phyloP scores from a whole-genome alignment of 2,329 filamentous ascomycete genomes.

The Mariannaea sp. region DNA sequence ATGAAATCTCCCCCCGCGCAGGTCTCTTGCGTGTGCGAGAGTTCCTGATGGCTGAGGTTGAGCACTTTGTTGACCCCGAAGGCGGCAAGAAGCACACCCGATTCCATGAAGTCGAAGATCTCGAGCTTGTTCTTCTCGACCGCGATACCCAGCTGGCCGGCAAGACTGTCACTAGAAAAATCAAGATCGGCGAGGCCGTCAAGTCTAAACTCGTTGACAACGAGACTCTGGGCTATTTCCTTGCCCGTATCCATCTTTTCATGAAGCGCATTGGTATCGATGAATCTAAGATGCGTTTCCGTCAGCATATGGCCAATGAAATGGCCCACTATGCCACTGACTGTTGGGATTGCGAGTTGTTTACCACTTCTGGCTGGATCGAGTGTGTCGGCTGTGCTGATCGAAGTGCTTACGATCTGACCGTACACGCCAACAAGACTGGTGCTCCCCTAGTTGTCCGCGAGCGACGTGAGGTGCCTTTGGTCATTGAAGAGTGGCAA shows the following conservation, averaged over 20 bases:
- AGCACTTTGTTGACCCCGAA: constrained; percentile 95
- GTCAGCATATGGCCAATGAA: constrained; percentile 87
- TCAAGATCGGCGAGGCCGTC: constrained; percentile 87
- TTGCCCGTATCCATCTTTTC: constrained; percentile 92
- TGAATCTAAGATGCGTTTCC: constrained; percentile 85
- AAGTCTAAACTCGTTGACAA: constrained; percentile 85
- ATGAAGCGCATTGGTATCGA: constrained; percentile 87
- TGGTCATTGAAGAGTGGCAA: constrained; percentile 83
- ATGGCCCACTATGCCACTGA: constrained; percentile 92
- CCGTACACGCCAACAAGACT: constrained; percentile 91
- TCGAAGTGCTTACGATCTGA: constrained; percentile 91
- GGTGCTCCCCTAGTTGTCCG: constrained; percentile 84
- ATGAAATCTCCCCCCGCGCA: constrained; percentile 92
- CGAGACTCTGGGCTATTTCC: constrained; percentile 96
- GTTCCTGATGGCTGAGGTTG: constrained; percentile 98
- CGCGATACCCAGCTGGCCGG: constrained; percentile 85
- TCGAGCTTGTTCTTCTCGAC: constrained; percentile 84
- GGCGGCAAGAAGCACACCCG: constrained; percentile 92
- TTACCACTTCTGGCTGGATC: constrained; percentile 94
- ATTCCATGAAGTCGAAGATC: constrained; percentile 82
- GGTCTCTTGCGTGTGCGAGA: constrained; percentile 93
- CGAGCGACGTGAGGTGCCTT: constrained; percentile 77
- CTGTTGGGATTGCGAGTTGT: constrained; percentile 96
- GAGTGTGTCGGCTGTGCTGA: constrained; percentile 98
- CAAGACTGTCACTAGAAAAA: constrained; percentile 73